Evolutionary conservation across 139 green algal genomes (phyloP).

Genomic region (Chlamydomonas sp.): DNA sequence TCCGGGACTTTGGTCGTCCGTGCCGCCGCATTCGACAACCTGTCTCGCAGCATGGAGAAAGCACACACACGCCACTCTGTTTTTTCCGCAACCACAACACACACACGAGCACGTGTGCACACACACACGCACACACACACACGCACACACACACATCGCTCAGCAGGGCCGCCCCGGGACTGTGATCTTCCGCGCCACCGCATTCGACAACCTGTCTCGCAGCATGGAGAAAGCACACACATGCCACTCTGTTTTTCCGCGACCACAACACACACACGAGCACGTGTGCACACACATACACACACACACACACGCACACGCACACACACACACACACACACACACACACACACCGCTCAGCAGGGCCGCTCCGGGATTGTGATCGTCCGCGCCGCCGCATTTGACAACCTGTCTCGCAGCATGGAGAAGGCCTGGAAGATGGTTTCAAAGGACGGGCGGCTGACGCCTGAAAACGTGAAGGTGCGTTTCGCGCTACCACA

Average conservation of each 20-base stretch:
- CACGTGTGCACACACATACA: background rate
- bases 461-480: slow-evolving; percentile 24
- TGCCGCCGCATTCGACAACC: slow-evolving; percentile 79
- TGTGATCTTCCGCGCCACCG: too few species aligned
- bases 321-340: background rate
- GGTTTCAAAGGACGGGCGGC: slow-evolving; percentile 33
- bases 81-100: too few species aligned
- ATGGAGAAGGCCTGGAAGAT: slow-evolving; percentile 78
- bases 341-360: too few species aligned
- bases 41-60: slow-evolving; percentile 63
- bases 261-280: background rate
- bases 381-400: slow-evolving; percentile 55
- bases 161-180: too few species aligned
- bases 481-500: too few species aligned
- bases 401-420: slow-evolving; percentile 70
- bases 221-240: slow-evolving; percentile 29
- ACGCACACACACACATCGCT: background rate
- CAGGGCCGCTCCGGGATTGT: too few species aligned
- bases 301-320: background rate
- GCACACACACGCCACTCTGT: slow-evolving; percentile 58
- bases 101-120: too few species aligned
- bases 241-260: background rate
- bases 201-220: background rate
- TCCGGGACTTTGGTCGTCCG: slow-evolving; percentile 1
- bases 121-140: background rate